Evolutionary conservation across 1,284 basidiomycete genomes (phyloP).

Genomic region (Vanrija humicola): DNA sequence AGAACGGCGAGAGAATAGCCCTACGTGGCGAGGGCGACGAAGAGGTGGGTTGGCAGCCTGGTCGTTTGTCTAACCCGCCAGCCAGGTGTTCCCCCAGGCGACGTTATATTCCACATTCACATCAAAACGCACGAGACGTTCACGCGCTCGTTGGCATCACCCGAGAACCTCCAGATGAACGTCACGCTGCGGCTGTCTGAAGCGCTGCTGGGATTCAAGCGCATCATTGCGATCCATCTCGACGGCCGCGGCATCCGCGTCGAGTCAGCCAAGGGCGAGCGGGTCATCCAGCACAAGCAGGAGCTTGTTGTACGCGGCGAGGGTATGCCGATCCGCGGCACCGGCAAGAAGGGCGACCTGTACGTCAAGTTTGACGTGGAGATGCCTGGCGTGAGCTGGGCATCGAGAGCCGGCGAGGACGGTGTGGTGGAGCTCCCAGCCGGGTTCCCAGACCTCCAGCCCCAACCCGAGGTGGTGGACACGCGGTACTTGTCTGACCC

Average conservation of each 20-base stretch:
- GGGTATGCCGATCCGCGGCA: constrained; percentile 77
- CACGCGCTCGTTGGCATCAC: constrained; percentile 22
- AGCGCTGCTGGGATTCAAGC: constrained; percentile 81
- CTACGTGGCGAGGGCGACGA: constrained; percentile 87
- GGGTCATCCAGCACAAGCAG: constrained; percentile 66
- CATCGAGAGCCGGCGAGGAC: constrained; percentile 15
- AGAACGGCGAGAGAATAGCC: constrained; percentile 77
- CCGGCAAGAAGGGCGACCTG: constrained; percentile 67
- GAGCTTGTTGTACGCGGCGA: constrained; percentile 72
- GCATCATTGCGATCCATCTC: constrained; percentile 79
- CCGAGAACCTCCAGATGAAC: constrained; percentile 34
- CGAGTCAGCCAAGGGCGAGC: constrained; percentile 64
- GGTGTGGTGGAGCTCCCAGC: constrained; percentile 21
- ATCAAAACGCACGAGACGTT: constrained; percentile 69
- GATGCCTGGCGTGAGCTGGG: constrained; percentile 56
- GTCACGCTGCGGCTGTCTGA: constrained; percentile 77
- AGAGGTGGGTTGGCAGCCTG: constrained; percentile 55
- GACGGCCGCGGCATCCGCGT: constrained; percentile 83
- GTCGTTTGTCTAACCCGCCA: constrained; percentile 41
- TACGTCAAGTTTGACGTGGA: constrained; percentile 77
- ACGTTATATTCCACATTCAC: constrained; percentile 80
- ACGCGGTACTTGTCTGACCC: constrained; percentile 5
- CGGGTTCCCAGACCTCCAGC: constrained; percentile 22
- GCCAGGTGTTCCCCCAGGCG: constrained; percentile 77
- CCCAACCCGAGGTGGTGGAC: constrained; percentile 11